A percentile compares a stretch with the other conserved stretches of the same genome.
These are phyloP conservation scores for Leccinum fibrillosum DNA, from an alignment of 768 basidiomycete genomes.

Conservation along the genomic window DNA sequence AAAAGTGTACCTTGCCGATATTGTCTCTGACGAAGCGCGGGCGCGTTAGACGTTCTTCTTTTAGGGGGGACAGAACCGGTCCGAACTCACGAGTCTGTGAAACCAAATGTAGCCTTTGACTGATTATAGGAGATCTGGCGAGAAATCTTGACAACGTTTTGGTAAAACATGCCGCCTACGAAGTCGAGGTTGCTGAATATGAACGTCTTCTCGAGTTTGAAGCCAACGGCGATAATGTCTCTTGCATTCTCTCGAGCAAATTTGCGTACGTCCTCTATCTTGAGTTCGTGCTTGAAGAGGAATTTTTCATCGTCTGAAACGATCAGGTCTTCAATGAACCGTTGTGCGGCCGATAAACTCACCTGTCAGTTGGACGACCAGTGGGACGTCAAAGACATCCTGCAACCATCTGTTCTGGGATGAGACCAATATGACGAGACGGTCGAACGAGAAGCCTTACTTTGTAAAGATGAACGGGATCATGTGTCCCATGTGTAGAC, in stretches of 20 bases:
- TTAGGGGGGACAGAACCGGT: background rate
- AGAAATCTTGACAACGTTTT: slow-evolving; percentile 90
- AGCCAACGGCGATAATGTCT: slow-evolving; percentile 96
- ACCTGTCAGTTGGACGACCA: slow-evolving; percentile 96
- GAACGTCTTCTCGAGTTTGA: slow-evolving; percentile 89
- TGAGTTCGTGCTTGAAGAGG: slow-evolving; percentile 93
- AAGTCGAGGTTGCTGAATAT: slow-evolving; percentile 93
- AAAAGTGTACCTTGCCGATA: slow-evolving; percentile 97
- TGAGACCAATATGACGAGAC: background rate
- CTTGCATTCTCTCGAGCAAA: slow-evolving; percentile 87
- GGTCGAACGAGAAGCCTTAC: slow-evolving; percentile 42
- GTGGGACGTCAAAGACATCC: slow-evolving; percentile 90
- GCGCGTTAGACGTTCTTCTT: background rate
- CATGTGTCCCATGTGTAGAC: slow-evolving; percentile 98
- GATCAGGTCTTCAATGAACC: background rate
- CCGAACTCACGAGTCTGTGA: slow-evolving; percentile 82
- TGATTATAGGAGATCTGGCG: slow-evolving; percentile 91
- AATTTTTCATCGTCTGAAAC: slow-evolving; percentile 94
- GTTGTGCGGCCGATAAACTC: slow-evolving; percentile 9
- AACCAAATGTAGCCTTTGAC: slow-evolving; percentile 94
- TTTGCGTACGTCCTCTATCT: slow-evolving; percentile 78
- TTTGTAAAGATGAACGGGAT: slow-evolving; percentile 97
- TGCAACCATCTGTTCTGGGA: slow-evolving; percentile 77
- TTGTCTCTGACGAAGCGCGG: slow-evolving; percentile 68
- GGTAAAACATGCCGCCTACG: slow-evolving; percentile 91